Evolutionary conservation across 148 eudicot genomes (phyloP), one percentile per base, ranked within the genome.

Genomic region (Pouteria glomerata): DNA sequence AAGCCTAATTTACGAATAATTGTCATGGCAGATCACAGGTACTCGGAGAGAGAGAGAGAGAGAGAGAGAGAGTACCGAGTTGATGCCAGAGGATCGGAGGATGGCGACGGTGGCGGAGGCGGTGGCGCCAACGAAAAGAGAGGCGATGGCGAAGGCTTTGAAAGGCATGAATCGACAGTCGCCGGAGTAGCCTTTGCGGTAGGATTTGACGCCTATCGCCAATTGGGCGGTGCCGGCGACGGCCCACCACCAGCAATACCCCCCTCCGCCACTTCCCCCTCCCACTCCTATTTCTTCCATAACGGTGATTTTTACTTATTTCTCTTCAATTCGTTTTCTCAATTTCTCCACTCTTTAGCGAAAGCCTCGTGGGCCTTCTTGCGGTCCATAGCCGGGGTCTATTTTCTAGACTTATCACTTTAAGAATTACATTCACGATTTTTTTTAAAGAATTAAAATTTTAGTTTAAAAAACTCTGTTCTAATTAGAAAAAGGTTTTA

Each of bases 131-230:
- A 88, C 83, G 68, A 88, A 84, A 72, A 88, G 84, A 37, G 92
- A 83, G 69, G 89, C 88, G 48, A 86, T 82, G 51, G 75, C 79
- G 74, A 88, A 88, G 50, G 92, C 92, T 69, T 88, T 88, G 19
- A 88, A 26, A 6, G 92, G 90, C 92, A 86, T 84, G 27, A 80
- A 41, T 50, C 73, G 81, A 26, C 63, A 68, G 44, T 82, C 81
- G 42, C 88, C 89, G 66, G 83, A 73, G 70, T 75, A 79, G 50
- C 86, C 89, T 77, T 57, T 84, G 34, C 83, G 77, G 52, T 6
- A 78, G 14, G 78, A 63, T 30, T 70, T 62, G 29, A 84, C 76
- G 18, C 84, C 92, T 77, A 74, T 70, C 0, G 70, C 80, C 8
- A 88, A 41, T 48, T 88, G 92, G 42, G 73, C 82, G 12, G 76